Percentiles rank a stretch among this genome's conserved stretches.
phyloP scores from a whole-genome alignment of 1,284 basidiomycete genomes.

The Ustilago lituana region DNA sequence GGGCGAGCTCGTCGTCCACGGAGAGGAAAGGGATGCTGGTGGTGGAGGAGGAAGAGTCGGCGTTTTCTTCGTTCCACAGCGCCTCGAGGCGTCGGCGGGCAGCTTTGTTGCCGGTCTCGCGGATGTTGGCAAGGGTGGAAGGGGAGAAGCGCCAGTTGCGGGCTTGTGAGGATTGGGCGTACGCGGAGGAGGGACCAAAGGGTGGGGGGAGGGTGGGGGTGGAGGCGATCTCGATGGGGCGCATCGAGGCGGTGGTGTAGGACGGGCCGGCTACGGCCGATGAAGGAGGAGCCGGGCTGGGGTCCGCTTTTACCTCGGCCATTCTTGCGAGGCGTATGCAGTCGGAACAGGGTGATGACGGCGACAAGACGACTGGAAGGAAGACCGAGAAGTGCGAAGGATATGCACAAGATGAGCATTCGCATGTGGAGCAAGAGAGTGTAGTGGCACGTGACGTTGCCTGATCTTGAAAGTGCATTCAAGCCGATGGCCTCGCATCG shows the following conservation, averaged over 20 bases:
- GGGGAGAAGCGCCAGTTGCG: constrained; percentile 60
- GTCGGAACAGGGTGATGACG: too few relatives aligned
- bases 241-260: constrained; percentile 27
- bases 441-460: neutral
- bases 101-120: constrained; percentile 21
- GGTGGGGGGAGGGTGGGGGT: constrained; percentile 32
- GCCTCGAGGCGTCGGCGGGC: constrained; percentile 20
- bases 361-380: neutral
- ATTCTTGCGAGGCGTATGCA: neutral
- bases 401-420: neutral
- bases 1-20: constrained; percentile 83
- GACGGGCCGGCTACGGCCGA: constrained; percentile 1
- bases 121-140: constrained; percentile 17
- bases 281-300: neutral
- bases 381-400: neutral
- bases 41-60: constrained; percentile 6
- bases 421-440: neutral
- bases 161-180: constrained; percentile 57
- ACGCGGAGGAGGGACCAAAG: constrained; percentile 45
- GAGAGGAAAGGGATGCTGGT: constrained; percentile 74
- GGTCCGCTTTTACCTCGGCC: constrained; percentile 8
- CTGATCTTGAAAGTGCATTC: neutral
- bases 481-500: neutral
- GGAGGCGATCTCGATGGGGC: constrained; percentile 22
- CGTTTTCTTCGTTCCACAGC: constrained; percentile 33